Evolutionary conservation across 2,329 filamentous ascomycete genomes (phyloP).

Genomic region (Pezicula rhizophila): DNA sequence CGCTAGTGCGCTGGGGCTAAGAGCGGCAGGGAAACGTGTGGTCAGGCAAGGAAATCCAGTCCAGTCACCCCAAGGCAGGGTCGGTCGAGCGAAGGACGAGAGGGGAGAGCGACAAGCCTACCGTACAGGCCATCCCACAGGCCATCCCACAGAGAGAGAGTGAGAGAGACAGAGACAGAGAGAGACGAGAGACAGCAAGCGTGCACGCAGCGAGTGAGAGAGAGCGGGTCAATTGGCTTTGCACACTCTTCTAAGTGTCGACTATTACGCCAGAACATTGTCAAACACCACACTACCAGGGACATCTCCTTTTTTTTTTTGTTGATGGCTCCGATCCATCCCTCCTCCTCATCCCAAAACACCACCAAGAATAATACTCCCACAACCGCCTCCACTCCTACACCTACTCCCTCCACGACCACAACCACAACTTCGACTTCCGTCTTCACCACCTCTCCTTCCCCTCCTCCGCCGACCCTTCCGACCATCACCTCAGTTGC

Average conservation of each 20-base stretch:
- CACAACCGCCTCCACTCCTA: background rate
- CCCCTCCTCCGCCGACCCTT: background rate
- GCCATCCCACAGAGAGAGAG: background rate
- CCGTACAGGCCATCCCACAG: background rate
- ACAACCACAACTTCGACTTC: background rate
- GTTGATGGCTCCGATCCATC: background rate
- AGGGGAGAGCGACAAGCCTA: background rate
- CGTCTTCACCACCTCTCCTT: background rate
- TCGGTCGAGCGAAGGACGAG: background rate
- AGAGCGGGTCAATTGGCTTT: background rate
- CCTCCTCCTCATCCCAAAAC: background rate
- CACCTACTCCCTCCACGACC: background rate
- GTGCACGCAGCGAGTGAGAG: background rate
- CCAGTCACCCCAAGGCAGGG: background rate
- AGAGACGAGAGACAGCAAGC: background rate
- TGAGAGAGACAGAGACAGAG: background rate
- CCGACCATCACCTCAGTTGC: background rate
- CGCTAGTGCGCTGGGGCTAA: background rate
- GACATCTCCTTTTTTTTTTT: background rate
- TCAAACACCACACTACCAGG: background rate
- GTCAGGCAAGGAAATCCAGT: background rate
- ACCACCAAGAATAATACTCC: background rate
- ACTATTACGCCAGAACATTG: background rate
- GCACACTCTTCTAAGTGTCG: background rate
- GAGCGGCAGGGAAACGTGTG: background rate